A percentile compares a stretch with the other conserved stretches of the same genome.
phyloP scores from a whole-genome alignment of 805 yeast species.

The Yamadazyma olivae region DNA sequence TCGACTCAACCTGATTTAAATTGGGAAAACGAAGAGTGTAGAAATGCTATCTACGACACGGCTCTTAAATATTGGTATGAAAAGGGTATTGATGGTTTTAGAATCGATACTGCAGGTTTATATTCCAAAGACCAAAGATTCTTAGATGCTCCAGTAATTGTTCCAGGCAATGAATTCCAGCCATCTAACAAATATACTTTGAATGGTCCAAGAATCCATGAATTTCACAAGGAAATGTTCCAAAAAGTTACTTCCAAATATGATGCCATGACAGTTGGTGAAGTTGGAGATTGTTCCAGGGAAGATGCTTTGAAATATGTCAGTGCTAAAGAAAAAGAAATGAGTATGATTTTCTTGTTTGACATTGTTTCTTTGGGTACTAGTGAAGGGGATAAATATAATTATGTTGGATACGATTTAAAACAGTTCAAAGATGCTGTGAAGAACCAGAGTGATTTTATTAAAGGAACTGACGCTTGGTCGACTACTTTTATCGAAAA shows the following conservation, averaged over 20 bases:
- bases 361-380: constrained; percentile 39
- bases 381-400: constrained; percentile 30
- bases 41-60: constrained; percentile 40
- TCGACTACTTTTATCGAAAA: constrained; percentile 53
- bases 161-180: constrained; percentile 41
- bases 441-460: constrained; percentile 30
- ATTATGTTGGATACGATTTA: constrained; percentile 29
- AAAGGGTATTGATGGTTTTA: constrained; percentile 57
- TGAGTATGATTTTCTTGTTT: constrained; percentile 36
- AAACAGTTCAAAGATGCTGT: constrained; percentile 42
- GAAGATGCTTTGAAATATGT: constrained; percentile 44
- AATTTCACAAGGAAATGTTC: constrained; percentile 53
- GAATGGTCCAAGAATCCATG: constrained; percentile 57
- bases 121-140: constrained; percentile 46
- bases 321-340: constrained; percentile 33
- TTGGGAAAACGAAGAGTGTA: constrained; percentile 50
- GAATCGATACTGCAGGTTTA: constrained; percentile 55
- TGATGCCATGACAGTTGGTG: constrained; percentile 58
- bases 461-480: constrained; percentile 58
- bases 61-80: constrained; percentile 54
- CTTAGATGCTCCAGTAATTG: constrained; percentile 49
- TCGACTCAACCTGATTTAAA: constrained; percentile 57
- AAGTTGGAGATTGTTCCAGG: constrained; percentile 43
- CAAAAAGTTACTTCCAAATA: constrained; percentile 40
- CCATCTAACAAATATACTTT: constrained; percentile 29